A percentile compares a stretch with the other conserved stretches of the same genome.
Evolutionary conservation across 768 basidiomycete genomes (phyloP).

Genomic region (Pholiota microspora): DNA sequence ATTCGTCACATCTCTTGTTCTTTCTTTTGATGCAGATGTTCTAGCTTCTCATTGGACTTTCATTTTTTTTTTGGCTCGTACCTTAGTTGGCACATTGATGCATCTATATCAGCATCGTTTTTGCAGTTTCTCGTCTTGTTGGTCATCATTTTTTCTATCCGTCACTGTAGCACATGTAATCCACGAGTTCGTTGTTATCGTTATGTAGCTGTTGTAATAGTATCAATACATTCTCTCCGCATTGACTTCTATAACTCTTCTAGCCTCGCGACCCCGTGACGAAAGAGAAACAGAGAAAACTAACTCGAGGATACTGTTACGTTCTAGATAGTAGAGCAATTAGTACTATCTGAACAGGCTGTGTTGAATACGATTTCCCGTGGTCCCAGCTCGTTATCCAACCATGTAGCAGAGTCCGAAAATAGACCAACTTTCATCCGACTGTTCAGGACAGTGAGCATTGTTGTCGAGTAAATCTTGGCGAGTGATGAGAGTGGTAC

Average conservation of each 20-base stretch:
- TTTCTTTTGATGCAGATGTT: not conserved
- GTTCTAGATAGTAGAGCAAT: too few species aligned
- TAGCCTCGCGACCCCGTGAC: too few species aligned
- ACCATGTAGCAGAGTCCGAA: not conserved
- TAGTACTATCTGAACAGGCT: too few species aligned
- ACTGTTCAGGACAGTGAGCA: slow-evolving; percentile 1
- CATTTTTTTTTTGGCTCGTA: not conserved
- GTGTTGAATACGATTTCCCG: too few species aligned
- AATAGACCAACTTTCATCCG: not conserved
- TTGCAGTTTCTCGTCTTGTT: not conserved
- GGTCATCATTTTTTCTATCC: not conserved
- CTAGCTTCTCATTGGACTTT: not conserved
- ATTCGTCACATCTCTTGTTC: not conserved
- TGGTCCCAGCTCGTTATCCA: not conserved
- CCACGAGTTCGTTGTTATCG: not conserved
- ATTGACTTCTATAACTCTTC: too few species aligned
- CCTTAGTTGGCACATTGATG: not conserved
- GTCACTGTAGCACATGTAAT: not conserved
- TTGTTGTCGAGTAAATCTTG: not conserved
- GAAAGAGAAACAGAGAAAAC: too few species aligned
- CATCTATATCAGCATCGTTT: not conserved
- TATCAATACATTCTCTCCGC: too few species aligned
- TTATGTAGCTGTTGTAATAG: not conserved
- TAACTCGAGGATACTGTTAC: too few species aligned
- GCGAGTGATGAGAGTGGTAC: not conserved